Evolutionary conservation across 1,139 yeast genomes (phyloP).

Genomic region (Yamadazyma sp.): DNA sequence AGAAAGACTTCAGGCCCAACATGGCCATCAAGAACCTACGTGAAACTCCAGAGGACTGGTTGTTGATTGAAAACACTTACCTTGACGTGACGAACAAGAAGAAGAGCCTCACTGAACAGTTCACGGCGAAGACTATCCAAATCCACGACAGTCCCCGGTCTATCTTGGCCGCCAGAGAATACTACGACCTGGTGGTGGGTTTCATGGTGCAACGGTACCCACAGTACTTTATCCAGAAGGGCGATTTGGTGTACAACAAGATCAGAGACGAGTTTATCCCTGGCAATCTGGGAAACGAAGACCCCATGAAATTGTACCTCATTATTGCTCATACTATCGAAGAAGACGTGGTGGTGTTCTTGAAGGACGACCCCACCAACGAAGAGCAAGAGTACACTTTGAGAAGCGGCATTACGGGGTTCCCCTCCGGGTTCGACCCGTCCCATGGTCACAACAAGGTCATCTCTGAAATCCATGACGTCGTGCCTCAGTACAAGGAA

Average conservation of each 20-base stretch:
- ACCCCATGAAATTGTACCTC: slow-evolving; percentile 22
- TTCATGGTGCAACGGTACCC: slow-evolving; percentile 37
- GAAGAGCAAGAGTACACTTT: slow-evolving; percentile 36
- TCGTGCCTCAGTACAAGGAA: slow-evolving; percentile 41
- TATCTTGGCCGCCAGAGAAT: slow-evolving; percentile 31
- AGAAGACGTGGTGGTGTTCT: slow-evolving; percentile 39
- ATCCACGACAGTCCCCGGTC: slow-evolving; percentile 21
- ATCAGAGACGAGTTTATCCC: slow-evolving; percentile 33
- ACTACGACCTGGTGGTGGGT: slow-evolving; percentile 27
- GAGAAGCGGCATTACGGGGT: slow-evolving; percentile 37
- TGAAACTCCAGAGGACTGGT: slow-evolving; percentile 35
- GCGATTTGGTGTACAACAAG: slow-evolving; percentile 21
- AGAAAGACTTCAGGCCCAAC: slow-evolving; percentile 37
- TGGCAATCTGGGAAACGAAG: slow-evolving; percentile 12
- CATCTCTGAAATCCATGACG: slow-evolving; percentile 38
- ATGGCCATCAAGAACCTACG: slow-evolving; percentile 37
- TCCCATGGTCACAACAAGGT: slow-evolving; percentile 31
- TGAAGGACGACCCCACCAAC: slow-evolving; percentile 35
- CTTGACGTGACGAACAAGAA: slow-evolving; percentile 23
- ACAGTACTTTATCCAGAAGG: slow-evolving; percentile 24
- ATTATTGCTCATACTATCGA: slow-evolving; percentile 33
- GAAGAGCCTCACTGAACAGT: slow-evolving; percentile 18
- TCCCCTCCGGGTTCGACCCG: slow-evolving; percentile 48
- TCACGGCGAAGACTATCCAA: slow-evolving; percentile 25
- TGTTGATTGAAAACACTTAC: slow-evolving; percentile 39